These are phyloP conservation scores for Tricharina praecox DNA, from an alignment of 495 filamentous ascomycete genomes.

Conservation along the genomic window DNA sequence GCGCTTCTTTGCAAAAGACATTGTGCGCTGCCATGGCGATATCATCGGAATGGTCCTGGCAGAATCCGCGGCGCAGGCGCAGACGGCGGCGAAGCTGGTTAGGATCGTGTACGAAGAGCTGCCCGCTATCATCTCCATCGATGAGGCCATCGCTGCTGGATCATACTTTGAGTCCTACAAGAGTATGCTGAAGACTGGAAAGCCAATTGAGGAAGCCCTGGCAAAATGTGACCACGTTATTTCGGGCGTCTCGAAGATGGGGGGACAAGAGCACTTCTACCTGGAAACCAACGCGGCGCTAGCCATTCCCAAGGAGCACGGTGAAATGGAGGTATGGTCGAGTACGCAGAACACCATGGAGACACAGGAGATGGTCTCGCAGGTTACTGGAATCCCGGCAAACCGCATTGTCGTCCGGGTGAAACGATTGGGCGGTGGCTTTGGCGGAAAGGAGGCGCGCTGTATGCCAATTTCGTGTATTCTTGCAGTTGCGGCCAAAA, in stretches of 20 bases:
- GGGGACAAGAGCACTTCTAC: slow-evolving; percentile 33
- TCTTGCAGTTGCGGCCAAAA: slow-evolving; percentile 31
- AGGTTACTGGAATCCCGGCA: slow-evolving; percentile 30
- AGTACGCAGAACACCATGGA: slow-evolving; percentile 33
- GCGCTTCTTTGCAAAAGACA: slow-evolving; percentile 30
- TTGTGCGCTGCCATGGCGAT: slow-evolving; percentile 28
- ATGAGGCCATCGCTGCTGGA: slow-evolving; percentile 33
- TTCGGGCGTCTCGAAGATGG: slow-evolving; percentile 29
- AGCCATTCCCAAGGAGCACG: slow-evolving; percentile 30
- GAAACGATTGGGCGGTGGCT: slow-evolving; percentile 31
- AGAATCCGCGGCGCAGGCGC: slow-evolving; percentile 29
- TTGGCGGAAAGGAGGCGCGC: slow-evolving; percentile 31
- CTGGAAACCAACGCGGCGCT: slow-evolving; percentile 30
- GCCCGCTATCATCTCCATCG: slow-evolving; percentile 30
- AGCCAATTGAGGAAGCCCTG: slow-evolving; percentile 26
- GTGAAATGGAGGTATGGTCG: slow-evolving; percentile 29
- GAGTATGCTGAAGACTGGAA: slow-evolving; percentile 27
- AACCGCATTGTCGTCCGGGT: slow-evolving; percentile 30
- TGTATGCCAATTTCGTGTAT: slow-evolving; percentile 28
- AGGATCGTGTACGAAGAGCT: slow-evolving; percentile 29
- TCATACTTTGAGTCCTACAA: slow-evolving; percentile 26
- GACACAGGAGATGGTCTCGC: slow-evolving; percentile 30
- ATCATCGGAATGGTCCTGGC: slow-evolving; percentile 31
- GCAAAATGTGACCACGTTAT: slow-evolving; percentile 28
- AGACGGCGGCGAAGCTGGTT: slow-evolving; percentile 27